phyloP scores from a whole-genome alignment of 1,284 basidiomycete genomes.

The Tilletia indica region DNA sequence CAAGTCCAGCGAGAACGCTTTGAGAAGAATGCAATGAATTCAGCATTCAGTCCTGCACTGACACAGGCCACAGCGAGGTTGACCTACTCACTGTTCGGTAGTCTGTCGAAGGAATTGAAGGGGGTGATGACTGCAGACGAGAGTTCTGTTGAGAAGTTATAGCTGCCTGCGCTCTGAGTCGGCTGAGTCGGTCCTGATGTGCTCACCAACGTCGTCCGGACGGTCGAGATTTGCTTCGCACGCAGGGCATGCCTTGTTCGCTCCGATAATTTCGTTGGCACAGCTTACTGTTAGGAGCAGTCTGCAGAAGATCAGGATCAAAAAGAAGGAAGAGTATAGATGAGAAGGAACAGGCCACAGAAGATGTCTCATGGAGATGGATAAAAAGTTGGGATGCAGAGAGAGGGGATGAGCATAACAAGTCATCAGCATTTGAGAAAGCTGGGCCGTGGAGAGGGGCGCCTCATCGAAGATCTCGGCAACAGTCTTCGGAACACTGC shows the following conservation, averaged over 20 bases:
- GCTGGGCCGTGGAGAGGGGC: too few relatives aligned
- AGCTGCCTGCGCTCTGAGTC: too few relatives aligned
- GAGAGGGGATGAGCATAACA: background rate
- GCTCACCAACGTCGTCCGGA: conserved; percentile 25
- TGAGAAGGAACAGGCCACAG: conserved; percentile 19
- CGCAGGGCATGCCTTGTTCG: conserved; percentile 32
- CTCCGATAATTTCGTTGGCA: conserved; percentile 32
- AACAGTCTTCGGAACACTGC: too few relatives aligned
- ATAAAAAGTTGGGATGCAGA: background rate
- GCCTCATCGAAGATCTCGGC: too few relatives aligned
- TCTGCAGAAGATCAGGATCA: background rate
- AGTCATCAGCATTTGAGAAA: background rate
- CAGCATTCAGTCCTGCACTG: too few relatives aligned
- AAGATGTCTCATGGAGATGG: conserved; percentile 28
- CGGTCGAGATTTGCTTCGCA: conserved; percentile 28
- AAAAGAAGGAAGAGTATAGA: too few relatives aligned
- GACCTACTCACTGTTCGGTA: conserved; percentile 24
- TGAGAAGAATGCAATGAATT: background rate
- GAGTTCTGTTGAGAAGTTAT: background rate
- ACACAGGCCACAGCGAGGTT: background rate
- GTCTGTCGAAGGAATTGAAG: conserved; percentile 30
- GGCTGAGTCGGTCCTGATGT: too few relatives aligned
- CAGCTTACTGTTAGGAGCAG: conserved; percentile 23
- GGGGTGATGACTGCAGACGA: conserved; percentile 26
- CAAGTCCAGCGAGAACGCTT: conserved; percentile 33